phyloP scores from a whole-genome alignment of 805 yeast species.

The Wickerhamia fluorescens region DNA sequence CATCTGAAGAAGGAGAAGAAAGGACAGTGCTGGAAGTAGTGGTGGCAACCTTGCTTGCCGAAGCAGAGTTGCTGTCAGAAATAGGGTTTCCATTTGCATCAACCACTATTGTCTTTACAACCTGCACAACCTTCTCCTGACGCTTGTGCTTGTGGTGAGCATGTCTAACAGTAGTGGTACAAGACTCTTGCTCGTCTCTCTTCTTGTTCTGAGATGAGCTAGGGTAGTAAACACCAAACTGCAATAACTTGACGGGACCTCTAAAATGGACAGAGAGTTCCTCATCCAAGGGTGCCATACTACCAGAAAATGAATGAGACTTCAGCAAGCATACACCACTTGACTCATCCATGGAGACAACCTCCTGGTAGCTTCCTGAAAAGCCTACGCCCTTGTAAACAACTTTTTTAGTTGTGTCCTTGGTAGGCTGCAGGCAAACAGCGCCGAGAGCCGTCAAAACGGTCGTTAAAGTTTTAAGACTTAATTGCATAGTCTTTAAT shows the following conservation, averaged over 20 bases:
- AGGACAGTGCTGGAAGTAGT: conserved; percentile 4
- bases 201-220: conserved; percentile 31
- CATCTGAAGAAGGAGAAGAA: conserved; percentile 2
- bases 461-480: too few species aligned
- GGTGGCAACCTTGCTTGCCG: conserved; percentile 11
- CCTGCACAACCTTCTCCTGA: conserved; percentile 60
- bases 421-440: too few species aligned
- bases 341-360: conserved; percentile 67
- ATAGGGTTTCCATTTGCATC: conserved; percentile 48
- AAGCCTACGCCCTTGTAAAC: conserved; percentile 70
- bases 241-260: conserved; percentile 75
- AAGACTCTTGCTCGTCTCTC: conserved; percentile 40
- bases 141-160: conserved; percentile 48
- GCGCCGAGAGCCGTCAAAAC: conserved; percentile 14
- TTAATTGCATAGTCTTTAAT: too few species aligned
- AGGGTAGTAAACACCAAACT: conserved; percentile 88
- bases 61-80: conserved; percentile 11
- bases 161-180: conserved; percentile 40
- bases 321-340: conserved; percentile 66
- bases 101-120: conserved; percentile 72
- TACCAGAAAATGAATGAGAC: conserved; percentile 55
- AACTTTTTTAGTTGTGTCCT: conserved; percentile 53
- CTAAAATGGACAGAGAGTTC: conserved; percentile 85
- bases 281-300: conserved; percentile 75
- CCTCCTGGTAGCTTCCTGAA: conserved; percentile 76